A percentile compares a stretch with the other conserved stretches of the same genome.
phyloP scores from a whole-genome alignment of 2,329 filamentous ascomycete species.

The Emergomyces africanus region DNA sequence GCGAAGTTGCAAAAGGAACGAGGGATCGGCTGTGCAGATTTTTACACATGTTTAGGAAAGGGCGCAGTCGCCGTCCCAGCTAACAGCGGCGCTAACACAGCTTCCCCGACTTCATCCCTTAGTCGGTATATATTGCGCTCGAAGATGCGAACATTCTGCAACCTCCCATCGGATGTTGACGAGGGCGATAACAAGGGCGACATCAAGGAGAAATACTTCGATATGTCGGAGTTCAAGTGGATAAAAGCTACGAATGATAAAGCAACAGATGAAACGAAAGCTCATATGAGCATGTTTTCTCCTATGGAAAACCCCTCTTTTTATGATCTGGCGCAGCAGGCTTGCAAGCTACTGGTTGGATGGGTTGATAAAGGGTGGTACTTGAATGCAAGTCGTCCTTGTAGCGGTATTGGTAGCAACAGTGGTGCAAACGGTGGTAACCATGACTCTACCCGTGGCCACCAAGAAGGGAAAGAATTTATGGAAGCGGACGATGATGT shows the following conservation, averaged over 20 bases:
- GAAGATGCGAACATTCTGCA: conserved; percentile 75
- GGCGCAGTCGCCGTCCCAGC: conserved; percentile 36
- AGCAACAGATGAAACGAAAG: conserved; percentile 63
- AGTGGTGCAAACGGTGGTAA: conserved; percentile 7
- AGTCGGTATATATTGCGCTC: conserved; percentile 28
- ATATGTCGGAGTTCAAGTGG: conserved; percentile 44
- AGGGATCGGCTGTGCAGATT: conserved; percentile 65
- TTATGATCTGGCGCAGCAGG: conserved; percentile 25
- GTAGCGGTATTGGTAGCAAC: conserved; percentile 10
- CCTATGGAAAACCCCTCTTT: conserved; percentile 34
- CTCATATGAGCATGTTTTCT: conserved; percentile 51
- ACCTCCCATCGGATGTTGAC: conserved; percentile 50
- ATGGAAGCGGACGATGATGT: conserved; percentile 25
- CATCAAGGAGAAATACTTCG: conserved; percentile 12
- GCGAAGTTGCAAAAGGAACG: conserved; percentile 52
- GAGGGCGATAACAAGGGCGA: conserved; percentile 16
- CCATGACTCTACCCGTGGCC: neutral
- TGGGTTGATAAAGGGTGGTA: conserved; percentile 32
- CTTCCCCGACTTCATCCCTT: conserved; percentile 19
- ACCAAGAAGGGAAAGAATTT: conserved; percentile 14
- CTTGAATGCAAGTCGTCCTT: conserved; percentile 16
- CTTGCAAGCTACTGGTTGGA: conserved; percentile 25
- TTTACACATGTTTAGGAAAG: conserved; percentile 73
- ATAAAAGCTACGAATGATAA: conserved; percentile 63
- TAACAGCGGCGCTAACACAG: conserved; percentile 9